Evolutionary conservation across 257 asterid species (phyloP), one percentile per base, ranked within the genome.

Genomic region (Penstemon davidsonii): DNA sequence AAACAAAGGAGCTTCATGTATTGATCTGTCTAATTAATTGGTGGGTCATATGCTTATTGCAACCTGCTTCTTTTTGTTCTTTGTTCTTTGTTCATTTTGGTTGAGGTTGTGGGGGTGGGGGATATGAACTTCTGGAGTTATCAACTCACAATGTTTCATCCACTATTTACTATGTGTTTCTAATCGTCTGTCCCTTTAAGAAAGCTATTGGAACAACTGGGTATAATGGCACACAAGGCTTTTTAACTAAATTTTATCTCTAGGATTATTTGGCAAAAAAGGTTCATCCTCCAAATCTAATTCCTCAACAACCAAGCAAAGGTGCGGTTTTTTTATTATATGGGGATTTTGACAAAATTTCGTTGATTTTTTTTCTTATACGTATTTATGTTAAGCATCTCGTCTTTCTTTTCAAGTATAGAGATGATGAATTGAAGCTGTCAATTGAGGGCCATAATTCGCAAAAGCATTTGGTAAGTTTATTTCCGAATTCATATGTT

Each of bases 111-210:
- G 33, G 58, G 61, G 61, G 66, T 68, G 50, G 59, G 11, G 5
- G 37, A 39, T 39, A 49, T 62, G 49, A 77, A 38, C 47, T 49
- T 77, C 66, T 57, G 51, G 44, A 57, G 60, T 40, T 57, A 58
- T 67, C 46, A 67, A 25, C 56, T 57, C 40, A 60, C 18, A 57
- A 66, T 61, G 51, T 50, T 42, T 62, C 56, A 41, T 71, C 63
- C 67, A n/a, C 69, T 45, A 25, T 25, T 1, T 25, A 51, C 68
- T 12, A 49, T 64, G 15, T 55, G 9, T 39, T 7, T 56, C 68
- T 33, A 18, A 8, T 39, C 60, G 39, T 37, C 45, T 57, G 51
- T 33, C 59, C 46, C 42, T 18, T 4, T 56, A 4, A 12, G 15
- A 15, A 49, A 9, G 11, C 4, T 49, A 9, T 49, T 13, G 18